A percentile compares a stretch with the other conserved stretches of the same genome.
These are phyloP conservation scores for Globisporangium spinosum DNA, from an alignment of 352 stramenopile species.

Conservation along the genomic window DNA sequence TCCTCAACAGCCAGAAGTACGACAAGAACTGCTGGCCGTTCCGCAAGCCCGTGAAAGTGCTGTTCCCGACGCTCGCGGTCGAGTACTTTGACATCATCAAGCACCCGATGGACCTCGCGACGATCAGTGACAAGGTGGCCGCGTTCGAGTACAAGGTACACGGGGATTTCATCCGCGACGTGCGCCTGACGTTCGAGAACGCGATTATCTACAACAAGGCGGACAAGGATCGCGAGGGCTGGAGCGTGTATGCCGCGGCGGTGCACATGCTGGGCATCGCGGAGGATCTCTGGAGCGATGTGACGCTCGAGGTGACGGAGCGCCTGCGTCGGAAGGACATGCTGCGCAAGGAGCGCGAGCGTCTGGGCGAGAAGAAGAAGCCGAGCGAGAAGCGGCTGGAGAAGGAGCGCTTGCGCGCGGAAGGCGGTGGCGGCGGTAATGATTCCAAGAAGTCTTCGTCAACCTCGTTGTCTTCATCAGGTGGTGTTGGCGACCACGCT, in stretches of 20 bases:
- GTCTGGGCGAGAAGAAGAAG: slow-evolving; percentile 59
- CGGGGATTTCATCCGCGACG: slow-evolving; percentile 77
- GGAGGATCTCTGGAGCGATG: slow-evolving; percentile 77
- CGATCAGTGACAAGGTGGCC: slow-evolving; percentile 61
- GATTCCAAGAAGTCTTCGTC: slow-evolving; percentile 29
- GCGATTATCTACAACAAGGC: slow-evolving; percentile 75
- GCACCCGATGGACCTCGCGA: slow-evolving; percentile 77
- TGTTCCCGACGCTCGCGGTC: slow-evolving; percentile 66
- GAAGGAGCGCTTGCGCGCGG: slow-evolving; percentile 23
- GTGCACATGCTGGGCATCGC: slow-evolving; percentile 65
- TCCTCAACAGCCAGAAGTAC: slow-evolving; percentile 85
- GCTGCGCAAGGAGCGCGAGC: slow-evolving; percentile 65
- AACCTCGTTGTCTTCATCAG: background rate
- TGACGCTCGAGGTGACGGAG: slow-evolving; percentile 77
- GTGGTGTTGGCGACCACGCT: background rate
- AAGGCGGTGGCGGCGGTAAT: slow-evolving; percentile 14
- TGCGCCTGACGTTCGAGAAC: slow-evolving; percentile 84
- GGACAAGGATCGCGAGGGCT: slow-evolving; percentile 78
- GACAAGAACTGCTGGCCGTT: slow-evolving; percentile 88
- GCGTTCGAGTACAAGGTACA: slow-evolving; percentile 76
- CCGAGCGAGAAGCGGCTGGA: slow-evolving; percentile 26
- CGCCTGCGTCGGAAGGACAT: slow-evolving; percentile 64
- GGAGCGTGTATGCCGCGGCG: slow-evolving; percentile 77
- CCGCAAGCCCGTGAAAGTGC: slow-evolving; percentile 63
- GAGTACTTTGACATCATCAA: slow-evolving; percentile 86